Base-by-base conservation (phyloP, 1,139 yeast species). In the Taphrina populina region DNA sequence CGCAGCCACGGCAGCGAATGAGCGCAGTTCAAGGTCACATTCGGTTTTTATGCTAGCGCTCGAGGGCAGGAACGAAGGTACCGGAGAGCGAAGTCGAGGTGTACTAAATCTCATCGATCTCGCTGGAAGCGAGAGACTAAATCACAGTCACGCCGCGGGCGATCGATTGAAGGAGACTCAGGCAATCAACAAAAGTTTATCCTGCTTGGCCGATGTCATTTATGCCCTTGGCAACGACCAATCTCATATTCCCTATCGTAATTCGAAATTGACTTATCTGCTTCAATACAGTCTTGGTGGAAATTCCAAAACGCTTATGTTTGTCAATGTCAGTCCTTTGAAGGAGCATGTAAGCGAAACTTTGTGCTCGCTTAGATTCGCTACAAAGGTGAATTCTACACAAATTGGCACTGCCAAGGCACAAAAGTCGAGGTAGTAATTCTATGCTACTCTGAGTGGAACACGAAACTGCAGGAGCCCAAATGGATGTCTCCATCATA, bases 181-280 rank as follows among this genome's bases (percentile, higher is more conserved):
- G 65, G 81, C 90, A 3, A 92, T 92, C 60, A 92, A 92, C 69
- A 86, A 83, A 68, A 88, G 96, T 8, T 74, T 92, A 54, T 86
- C 96, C 61, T 79, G 90, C 57, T 75, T 92, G 24, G 96, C 96
- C 0, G 96, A 90, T 69, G 98, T 94, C 1, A 88, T 92, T 4
- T 76, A 80, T 62, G 82, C 95, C 0, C 74, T 94, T 45, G 82
- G 82, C 5, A 59, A 52, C 23, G 64, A 64, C 23, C 41, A 65
- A 65, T 53, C 62, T 5, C 83, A 80, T 61, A 68, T 79, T 11
- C 84, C 84, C 0, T 80, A 76, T 65, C 69, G 85, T 57, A 79
- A 80, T 65, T 75, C 83, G 26, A 76, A 72, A 60, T 73, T 92
- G 63, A 92, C 98, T 0, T 87, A 86, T 66, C 71, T 90, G 15